Evolutionary conservation across 1,284 basidiomycete genomes (phyloP).

Genomic region (Ganoderma lucidum): DNA sequence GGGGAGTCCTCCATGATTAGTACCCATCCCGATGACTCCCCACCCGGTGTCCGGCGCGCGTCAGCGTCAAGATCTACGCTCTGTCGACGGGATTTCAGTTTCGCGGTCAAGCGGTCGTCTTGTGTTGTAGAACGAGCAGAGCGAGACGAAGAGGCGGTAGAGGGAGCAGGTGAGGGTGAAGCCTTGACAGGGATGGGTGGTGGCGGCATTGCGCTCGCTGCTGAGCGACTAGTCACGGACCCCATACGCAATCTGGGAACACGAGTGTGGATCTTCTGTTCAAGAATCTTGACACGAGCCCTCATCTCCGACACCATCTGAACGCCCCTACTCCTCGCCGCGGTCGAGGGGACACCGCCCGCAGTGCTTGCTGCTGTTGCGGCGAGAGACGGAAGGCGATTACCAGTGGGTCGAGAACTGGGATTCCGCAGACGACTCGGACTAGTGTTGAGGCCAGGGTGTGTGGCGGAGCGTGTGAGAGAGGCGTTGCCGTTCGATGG

Average conservation of each 20-base stretch:
- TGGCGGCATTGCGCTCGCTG: constrained; percentile 47
- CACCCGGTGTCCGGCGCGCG: constrained; percentile 48
- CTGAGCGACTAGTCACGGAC: constrained; percentile 65
- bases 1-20: constrained; percentile 85
- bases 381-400: constrained; percentile 46
- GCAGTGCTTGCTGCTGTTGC: constrained; percentile 53
- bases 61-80: constrained; percentile 44
- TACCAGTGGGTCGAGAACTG: constrained; percentile 51
- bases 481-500: constrained; percentile 50
- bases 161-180: constrained; percentile 38
- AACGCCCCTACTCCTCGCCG: constrained; percentile 78
- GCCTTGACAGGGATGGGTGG: constrained; percentile 34
- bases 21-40: constrained; percentile 80
- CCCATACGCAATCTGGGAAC: constrained; percentile 83
- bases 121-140: constrained; percentile 32
- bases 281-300: constrained; percentile 78
- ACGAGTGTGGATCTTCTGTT: constrained; percentile 85
- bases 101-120: constrained; percentile 36
- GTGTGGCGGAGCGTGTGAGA: constrained; percentile 64
- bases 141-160: constrained; percentile 40
- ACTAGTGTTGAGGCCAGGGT: constrained; percentile 52
- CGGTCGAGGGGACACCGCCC: constrained; percentile 43
- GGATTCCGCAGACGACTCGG: constrained; percentile 55
- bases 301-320: constrained; percentile 92
- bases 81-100: constrained; percentile 38